phyloP scores from a whole-genome alignment of 1,284 basidiomycete species.

The Exobasidium rhododendri region DNA sequence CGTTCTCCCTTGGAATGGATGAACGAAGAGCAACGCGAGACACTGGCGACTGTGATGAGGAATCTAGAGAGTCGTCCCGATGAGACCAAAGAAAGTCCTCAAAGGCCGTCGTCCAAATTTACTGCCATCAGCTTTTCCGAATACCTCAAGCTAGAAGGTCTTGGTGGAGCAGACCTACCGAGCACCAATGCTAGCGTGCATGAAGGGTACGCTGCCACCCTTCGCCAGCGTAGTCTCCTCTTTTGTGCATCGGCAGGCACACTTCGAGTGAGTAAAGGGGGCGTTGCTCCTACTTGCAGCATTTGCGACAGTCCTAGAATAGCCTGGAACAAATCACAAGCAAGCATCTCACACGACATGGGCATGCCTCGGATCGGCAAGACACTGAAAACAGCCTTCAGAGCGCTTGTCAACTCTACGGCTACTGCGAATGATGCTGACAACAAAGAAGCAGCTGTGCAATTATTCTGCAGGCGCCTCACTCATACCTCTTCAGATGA shows the following conservation, averaged over 20 bases:
- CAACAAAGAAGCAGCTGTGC: not conserved
- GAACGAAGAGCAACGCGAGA: not conserved
- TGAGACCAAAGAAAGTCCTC: no score
- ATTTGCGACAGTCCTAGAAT: not conserved
- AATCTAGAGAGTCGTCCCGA: not conserved
- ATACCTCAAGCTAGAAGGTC: not conserved
- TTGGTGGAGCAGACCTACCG: not conserved
- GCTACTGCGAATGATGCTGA: not conserved
- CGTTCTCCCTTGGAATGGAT: no score
- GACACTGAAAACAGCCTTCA: not conserved
- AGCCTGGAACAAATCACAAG: not conserved
- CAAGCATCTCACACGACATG: not conserved
- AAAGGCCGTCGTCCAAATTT: not conserved
- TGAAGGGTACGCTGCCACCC: not conserved
- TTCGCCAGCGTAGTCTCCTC: not conserved
- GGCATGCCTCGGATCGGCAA: not conserved
- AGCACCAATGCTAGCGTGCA: not conserved
- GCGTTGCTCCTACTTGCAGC: not conserved
- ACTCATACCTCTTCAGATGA: not conserved
- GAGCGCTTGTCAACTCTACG: not conserved
- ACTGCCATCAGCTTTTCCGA: not conserved
- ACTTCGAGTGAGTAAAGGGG: not conserved
- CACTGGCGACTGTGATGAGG: not conserved
- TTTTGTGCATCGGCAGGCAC: not conserved
- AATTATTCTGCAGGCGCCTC: not conserved